Percentiles rank a stretch among this genome's conserved stretches.
Evolutionary conservation across 495 filamentous ascomycete species (phyloP).

Genomic region (Aspergillus homomorphus): DNA sequence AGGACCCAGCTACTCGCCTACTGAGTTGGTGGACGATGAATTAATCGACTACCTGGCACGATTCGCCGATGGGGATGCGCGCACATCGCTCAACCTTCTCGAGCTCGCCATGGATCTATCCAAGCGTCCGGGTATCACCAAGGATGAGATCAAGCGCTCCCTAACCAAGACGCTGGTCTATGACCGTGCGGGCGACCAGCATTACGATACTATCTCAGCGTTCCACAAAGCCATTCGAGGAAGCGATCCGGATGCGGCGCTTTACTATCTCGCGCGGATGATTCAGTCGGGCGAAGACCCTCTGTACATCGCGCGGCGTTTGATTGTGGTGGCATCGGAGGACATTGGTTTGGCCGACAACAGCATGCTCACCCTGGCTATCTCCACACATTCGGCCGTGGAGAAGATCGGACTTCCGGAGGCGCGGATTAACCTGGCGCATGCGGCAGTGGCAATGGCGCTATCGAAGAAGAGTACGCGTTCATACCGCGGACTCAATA

Average conservation of each 20-base stretch:
- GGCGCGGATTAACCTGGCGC: slow-evolving; percentile 86
- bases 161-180: slow-evolving; percentile 91
- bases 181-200: slow-evolving; percentile 90
- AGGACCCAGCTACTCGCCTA: slow-evolving; percentile 49
- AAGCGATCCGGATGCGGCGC: slow-evolving; percentile 75
- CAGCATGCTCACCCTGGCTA: slow-evolving; percentile 76
- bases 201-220: slow-evolving; percentile 92
- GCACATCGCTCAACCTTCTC: slow-evolving; percentile 87
- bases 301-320: slow-evolving; percentile 81
- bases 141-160: slow-evolving; percentile 68
- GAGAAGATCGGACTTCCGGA: slow-evolving; percentile 94
- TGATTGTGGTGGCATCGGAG: slow-evolving; percentile 89
- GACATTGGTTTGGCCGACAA: slow-evolving; percentile 92
- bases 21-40: slow-evolving; percentile 69
- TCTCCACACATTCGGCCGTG: slow-evolving; percentile 76
- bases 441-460: slow-evolving; percentile 79
- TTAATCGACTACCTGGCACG: slow-evolving; percentile 75
- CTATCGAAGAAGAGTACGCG: slow-evolving; percentile 81
- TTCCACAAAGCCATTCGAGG: slow-evolving; percentile 96
- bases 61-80: slow-evolving; percentile 88
- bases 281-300: slow-evolving; percentile 94
- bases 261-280: slow-evolving; percentile 96
- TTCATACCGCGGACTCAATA: slow-evolving; percentile 78
- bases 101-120: slow-evolving; percentile 75
- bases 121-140: slow-evolving; percentile 48